phyloP scores from a whole-genome alignment of 2,329 filamentous ascomycete genomes.

The Boeremia lycopersici region DNA sequence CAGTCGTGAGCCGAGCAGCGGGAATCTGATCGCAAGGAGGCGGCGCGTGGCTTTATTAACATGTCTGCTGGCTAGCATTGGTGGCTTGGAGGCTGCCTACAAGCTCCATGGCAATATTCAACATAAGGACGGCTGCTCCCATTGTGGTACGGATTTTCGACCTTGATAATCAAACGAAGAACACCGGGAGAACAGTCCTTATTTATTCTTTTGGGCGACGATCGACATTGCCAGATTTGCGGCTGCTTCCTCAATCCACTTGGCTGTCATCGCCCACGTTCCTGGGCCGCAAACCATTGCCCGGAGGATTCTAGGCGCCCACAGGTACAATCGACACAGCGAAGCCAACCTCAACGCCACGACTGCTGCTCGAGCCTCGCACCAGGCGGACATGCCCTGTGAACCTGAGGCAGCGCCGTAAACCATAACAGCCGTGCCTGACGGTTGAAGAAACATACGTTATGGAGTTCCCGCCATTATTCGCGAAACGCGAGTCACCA shows the following conservation, averaged over 20 bases:
- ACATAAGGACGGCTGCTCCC: slow-evolving; percentile 38
- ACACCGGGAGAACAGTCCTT: slow-evolving; percentile 18
- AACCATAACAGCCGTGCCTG: slow-evolving; percentile 25
- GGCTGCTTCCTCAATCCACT: slow-evolving; percentile 20
- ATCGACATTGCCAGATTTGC: slow-evolving; percentile 29
- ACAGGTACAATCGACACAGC: slow-evolving; percentile 11
- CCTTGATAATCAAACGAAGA: slow-evolving; percentile 23
- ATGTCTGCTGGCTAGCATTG: slow-evolving; percentile 20
- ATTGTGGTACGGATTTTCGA: slow-evolving; percentile 23
- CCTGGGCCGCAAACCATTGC: slow-evolving; percentile 18
- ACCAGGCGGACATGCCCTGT: slow-evolving; percentile 30
- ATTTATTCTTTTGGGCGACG: slow-evolving; percentile 22
- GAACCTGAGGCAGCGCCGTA: slow-evolving; percentile 15
- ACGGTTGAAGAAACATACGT: slow-evolving; percentile 15
- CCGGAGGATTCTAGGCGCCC: slow-evolving; percentile 9
- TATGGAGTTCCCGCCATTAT: slow-evolving; percentile 25
- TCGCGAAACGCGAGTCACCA: slow-evolving; percentile 30
- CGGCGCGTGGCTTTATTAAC: slow-evolving; percentile 37
- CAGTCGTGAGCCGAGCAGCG: slow-evolving; percentile 27
- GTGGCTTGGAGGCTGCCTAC: slow-evolving; percentile 35
- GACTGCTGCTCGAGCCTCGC: neutral
- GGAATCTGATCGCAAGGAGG: slow-evolving; percentile 24
- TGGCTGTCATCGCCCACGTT: slow-evolving; percentile 31
- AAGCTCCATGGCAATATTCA: slow-evolving; percentile 29
- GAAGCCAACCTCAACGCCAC: neutral